phyloP scores from a whole-genome alignment of 2,329 filamentous ascomycete genomes.

The Fusarium burgessii region DNA sequence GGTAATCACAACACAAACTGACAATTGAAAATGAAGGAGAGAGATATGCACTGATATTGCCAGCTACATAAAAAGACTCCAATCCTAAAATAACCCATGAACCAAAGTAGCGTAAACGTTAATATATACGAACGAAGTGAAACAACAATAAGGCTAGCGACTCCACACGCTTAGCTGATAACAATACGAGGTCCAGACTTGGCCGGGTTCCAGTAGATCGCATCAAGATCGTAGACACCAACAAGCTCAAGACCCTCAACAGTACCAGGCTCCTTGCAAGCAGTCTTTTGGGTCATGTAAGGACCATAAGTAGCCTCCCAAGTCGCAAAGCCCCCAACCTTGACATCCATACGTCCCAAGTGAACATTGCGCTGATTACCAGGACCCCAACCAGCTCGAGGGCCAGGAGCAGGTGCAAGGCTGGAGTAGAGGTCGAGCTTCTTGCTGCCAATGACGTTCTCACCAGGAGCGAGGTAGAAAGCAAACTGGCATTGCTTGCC shows the following conservation, averaged over 20 bases:
- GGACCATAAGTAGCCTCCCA: slow-evolving; percentile 2
- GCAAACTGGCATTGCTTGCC: not conserved
- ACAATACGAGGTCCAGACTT: slow-evolving; percentile 5
- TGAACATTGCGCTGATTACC: slow-evolving; percentile 2
- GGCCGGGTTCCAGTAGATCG: not conserved
- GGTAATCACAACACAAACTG: accelerated
- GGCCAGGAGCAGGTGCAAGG: not conserved
- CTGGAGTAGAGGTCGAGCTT: slow-evolving; percentile 6
- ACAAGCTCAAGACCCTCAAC: slow-evolving; percentile 9
- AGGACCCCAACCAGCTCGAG: not conserved
- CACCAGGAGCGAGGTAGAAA: not conserved
- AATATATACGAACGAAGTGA: not conserved
- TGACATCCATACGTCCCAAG: not conserved
- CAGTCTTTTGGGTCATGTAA: slow-evolving; percentile 6
- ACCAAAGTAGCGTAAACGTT: not conserved
- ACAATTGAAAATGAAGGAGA: not conserved
- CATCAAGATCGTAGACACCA: slow-evolving; percentile 5
- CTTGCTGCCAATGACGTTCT: not conserved
- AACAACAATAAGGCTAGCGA: not conserved
- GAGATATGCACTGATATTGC: not conserved
- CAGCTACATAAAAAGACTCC: not conserved
- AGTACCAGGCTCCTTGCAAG: slow-evolving; percentile 8
- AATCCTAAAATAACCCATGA: not conserved
- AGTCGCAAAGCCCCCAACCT: not conserved
- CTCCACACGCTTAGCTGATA: not conserved